A percentile compares a stretch with the other conserved stretches of the same genome.
phyloP scores from a whole-genome alignment of 139 green algal genomes.

The Chlorella sp. region DNA sequence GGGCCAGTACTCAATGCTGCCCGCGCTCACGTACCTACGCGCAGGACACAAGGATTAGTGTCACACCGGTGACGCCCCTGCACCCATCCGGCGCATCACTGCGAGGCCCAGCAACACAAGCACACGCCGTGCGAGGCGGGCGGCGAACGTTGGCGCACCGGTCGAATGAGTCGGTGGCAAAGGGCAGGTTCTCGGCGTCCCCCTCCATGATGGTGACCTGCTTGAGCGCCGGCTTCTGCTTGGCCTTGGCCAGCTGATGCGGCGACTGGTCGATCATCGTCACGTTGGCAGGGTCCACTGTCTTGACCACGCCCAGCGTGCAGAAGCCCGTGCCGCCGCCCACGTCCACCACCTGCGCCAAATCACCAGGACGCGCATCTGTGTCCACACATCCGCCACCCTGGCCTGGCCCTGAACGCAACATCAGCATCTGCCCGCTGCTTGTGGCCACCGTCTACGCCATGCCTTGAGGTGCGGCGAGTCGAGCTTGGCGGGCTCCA shows the following conservation, averaged over 20 bases:
- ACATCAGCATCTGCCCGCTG: too few relatives aligned
- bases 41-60: too few relatives aligned
- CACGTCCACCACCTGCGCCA: slow-evolving; percentile 80
- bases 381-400: too few relatives aligned
- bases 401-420: too few relatives aligned
- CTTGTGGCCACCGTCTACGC: too few relatives aligned
- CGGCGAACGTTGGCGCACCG: too few relatives aligned
- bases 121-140: too few relatives aligned
- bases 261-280: slow-evolving; percentile 92
- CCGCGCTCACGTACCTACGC: slow-evolving; percentile 92
- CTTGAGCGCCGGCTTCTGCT: slow-evolving; percentile 76
- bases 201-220: slow-evolving; percentile 89
- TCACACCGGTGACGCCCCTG: too few relatives aligned
- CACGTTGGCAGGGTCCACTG: slow-evolving; percentile 66
- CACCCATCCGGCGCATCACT: too few relatives aligned
- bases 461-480: slow-evolving; percentile 61
- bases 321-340: slow-evolving; percentile 92
- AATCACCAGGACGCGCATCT: too few relatives aligned
- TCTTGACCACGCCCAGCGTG: slow-evolving; percentile 82
- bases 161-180: slow-evolving; percentile 82
- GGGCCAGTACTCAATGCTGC: slow-evolving; percentile 94
- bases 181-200: slow-evolving; percentile 91
- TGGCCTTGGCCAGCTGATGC: slow-evolving; percentile 89
- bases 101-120: too few relatives aligned
- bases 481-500: slow-evolving; percentile 74